A percentile compares a stretch with the other conserved stretches of the same genome.
These are phyloP conservation scores for Eucalyptus tenuipes DNA, from an alignment of 345 rosid genomes.

Conservation along the genomic window DNA sequence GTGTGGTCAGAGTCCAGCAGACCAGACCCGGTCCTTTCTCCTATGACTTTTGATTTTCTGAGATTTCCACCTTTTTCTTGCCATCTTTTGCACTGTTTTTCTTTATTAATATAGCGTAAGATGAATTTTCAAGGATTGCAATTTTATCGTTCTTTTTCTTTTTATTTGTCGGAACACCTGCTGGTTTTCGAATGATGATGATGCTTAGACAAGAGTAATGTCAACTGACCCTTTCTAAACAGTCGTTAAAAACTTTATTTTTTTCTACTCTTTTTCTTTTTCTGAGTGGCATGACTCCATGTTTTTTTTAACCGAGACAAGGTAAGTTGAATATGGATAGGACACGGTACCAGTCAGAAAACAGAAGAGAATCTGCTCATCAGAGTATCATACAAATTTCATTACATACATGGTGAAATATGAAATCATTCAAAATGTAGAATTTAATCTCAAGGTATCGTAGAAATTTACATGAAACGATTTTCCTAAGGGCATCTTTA, in stretches of 20 bases:
- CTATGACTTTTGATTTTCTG: background rate
- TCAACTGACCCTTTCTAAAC: background rate
- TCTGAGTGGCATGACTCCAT: background rate
- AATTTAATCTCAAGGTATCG: background rate
- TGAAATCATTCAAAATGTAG: background rate
- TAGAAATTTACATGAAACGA: background rate
- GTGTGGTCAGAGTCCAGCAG: constrained; percentile 29
- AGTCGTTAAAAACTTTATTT: background rate
- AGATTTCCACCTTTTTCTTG: background rate
- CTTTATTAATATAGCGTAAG: background rate
- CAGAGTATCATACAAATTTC: background rate
- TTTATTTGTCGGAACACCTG: background rate
- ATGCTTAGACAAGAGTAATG: background rate
- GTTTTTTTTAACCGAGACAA: background rate
- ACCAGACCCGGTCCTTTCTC: constrained; percentile 15
- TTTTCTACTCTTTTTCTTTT: background rate
- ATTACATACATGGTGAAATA: background rate
- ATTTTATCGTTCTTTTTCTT: background rate
- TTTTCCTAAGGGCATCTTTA: background rate
- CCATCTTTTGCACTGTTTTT: background rate
- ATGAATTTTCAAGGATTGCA: background rate
- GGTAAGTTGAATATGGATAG: background rate
- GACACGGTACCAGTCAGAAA: background rate
- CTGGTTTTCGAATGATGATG: background rate
- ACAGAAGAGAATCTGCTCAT: background rate